Base-by-base conservation (phyloP, 495 filamentous ascomycete genomes). In the Talaromyces proteolyticus region DNA sequence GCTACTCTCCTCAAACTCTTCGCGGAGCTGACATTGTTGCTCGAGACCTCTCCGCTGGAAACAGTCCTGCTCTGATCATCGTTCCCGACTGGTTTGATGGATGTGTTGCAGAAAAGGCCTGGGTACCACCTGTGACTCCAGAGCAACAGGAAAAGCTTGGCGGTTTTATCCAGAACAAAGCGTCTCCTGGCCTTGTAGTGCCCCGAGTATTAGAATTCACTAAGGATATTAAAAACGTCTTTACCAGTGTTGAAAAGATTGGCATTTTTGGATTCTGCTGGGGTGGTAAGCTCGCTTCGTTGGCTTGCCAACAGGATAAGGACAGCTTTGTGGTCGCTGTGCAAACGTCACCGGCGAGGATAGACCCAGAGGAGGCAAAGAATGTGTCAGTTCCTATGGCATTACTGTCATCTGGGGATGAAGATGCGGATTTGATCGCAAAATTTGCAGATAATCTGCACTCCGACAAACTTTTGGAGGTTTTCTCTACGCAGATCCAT, bases 401-500 rank as follows among this genome's bases (percentile, higher is more conserved):
- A 7, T 59, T 76, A 56, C 62, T 75, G 24, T 83, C 84, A 2
- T 86, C 82, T 3, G 73, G 74, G 60, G 85, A 90, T 51, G 85
- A 89, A 66, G 62, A 73, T 8, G 58, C 66, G 0, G 76, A 82
- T 18, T 85, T 82, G 46, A 85, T 94, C 22, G 73, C 80, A 62
- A 70, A 79, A 56, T 95, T 87, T 61, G 78, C 86, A 65, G 70
- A 74, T 39, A 80, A 78, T 10, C 65, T 94, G 57, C 26, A 20
- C 73, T 88, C 58, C 80, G 95, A 16, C 85, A 93, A 79, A 91
- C 75, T 23, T 95, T 89, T 59, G 53, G 64, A 10, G 82, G 85
- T 55, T n/a, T n/a, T n/a, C n/a, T n/a, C n/a, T n/a, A n/a, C n/a
- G n/a, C 89, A 94, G 76, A 78, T 93, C 42, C 90, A 95, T 68